Base-by-base conservation (phyloP, 495 filamentous ascomycete species). In the Podospora australis region DNA sequence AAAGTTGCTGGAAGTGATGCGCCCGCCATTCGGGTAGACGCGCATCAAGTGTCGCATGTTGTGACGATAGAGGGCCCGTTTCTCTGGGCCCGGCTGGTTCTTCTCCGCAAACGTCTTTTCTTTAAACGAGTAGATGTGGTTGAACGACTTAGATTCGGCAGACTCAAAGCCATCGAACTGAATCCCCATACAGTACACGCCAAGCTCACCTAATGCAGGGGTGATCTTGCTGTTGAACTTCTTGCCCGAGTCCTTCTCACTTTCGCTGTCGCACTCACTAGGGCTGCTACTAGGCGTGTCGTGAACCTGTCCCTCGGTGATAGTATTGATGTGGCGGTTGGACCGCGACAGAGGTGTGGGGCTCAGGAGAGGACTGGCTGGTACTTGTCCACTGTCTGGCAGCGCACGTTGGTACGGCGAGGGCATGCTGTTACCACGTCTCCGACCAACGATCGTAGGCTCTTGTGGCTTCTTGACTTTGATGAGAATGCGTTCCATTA, bases 121-220 rank as follows among this genome's bases (percentile, higher is more conserved):
- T 39, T 83, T 83, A 67, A 96, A 88, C 0, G 92, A 98, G 69
- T 88, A 91, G 48, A 96, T 81, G 66, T 98, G 92, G 66, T 96
- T 97, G 67, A 77, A 86, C 35, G 77, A 80, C 59, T 86, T 86
- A 63, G 87, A 87, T 48, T 94, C 90, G 16, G 79, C 70, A 14
- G 73, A 75, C 28, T 81, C 73, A 66, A 94, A 90, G 45, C 80
- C 81, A 35, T 78, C 69, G 44, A 88, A 95, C 55, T 90, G 94
- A 60, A 94, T 80, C 17, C 92, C 92, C 39, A 79, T 79, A 44
- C 86, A 87, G 58, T 96, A 97, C 1, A 97, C 84, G 21, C 88
- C 92, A 20, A 98, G 74, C 42, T 87, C 82, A 3, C 89, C 92
- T 9, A 98, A 74, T 4, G 80, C 75, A 44, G 85, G 86, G 46